Percentiles rank a stretch among this genome's conserved stretches.
phyloP scores from a whole-genome alignment of 176 grass and related monocot species.

The Triticum aestivum region DNA sequence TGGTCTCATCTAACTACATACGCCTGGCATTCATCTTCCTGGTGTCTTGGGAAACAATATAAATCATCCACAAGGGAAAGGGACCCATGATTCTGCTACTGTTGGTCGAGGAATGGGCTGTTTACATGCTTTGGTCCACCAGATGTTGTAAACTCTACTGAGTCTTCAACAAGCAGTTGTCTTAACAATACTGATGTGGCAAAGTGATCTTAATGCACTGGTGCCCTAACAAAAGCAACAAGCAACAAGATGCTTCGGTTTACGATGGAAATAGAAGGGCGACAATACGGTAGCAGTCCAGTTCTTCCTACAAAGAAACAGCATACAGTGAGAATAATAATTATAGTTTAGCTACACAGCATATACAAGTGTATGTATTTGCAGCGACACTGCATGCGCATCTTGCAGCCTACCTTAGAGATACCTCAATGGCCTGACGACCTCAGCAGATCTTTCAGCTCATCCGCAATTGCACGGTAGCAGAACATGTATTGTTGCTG shows the following conservation, averaged over 20 bases:
- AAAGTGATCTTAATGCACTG: neutral
- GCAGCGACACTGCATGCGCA: neutral
- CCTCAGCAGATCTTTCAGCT: constrained; percentile 69
- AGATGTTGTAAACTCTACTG: neutral
- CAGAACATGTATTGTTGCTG: constrained; percentile 93
- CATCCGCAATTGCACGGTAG: constrained; percentile 72
- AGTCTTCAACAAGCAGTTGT: neutral
- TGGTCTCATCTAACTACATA: neutral
- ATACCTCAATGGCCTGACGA: constrained; percentile 44
- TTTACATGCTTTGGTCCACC: neutral
- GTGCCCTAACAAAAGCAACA: neutral
- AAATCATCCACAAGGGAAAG: neutral
- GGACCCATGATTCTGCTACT: neutral
- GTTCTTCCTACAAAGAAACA: constrained; percentile 21
- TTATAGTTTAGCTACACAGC: neutral
- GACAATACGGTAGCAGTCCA: neutral
- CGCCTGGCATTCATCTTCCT: neutral
- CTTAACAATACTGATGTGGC: neutral
- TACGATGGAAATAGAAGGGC: neutral
- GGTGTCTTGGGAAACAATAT: neutral
- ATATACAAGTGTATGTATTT: neutral
- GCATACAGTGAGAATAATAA: neutral
- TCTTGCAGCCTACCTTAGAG: constrained; percentile 12
- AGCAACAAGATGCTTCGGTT: neutral
- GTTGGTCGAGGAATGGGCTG: neutral